Base-by-base conservation (phyloP, 2,329 filamentous ascomycete genomes). In the Harringtonia aguacate region DNA sequence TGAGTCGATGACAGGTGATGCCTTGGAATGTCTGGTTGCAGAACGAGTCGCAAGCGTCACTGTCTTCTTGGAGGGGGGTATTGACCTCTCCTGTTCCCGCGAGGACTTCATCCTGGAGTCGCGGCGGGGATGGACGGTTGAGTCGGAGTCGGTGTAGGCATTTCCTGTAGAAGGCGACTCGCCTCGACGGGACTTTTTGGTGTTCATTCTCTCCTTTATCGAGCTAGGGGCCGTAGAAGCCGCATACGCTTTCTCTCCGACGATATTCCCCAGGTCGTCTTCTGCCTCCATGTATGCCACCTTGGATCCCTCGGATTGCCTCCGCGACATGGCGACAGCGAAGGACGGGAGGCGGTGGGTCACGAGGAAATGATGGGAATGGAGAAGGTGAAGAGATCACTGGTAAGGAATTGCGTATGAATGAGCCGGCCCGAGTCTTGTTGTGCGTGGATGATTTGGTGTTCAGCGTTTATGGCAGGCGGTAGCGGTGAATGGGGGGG, bases 151-250 rank as follows among this genome's bases (percentile, higher is more conserved):
- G 48, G 61, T 63, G 33, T 63, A 50, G 29, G 49, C 57, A 43
- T 59, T 54, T 37, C 51, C 55, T 41, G 53, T 59, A 22, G 64
- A 62, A 33, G 64, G 61, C 14, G 66, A 62, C 35, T 61, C 61
- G 37, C 60, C 57, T 47, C 61, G 64, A 41, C 58, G 53, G 44
- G 58, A 58, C 35, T 69, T 64, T 48, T 57, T 66, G 49, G 67
- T 74, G 55, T 76, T 77, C 53, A 73, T 66, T 28, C 64, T 65
- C 53, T 74, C 66, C 49, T 70, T 73, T 41, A 53, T 56, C 10
- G 69, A 67, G 50, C 65, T 67, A 27, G 64, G 58, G n/a, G 62
- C 66, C 42, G 65, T 59, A 27, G 70, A 72, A 29, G 60, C 60
- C 50, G 73, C 72, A 58, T 74, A 76, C 46, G 61, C 10, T 22